A percentile compares a stretch with the other conserved stretches of the same genome.
These are phyloP conservation scores for Colletotrichum magnum DNA, from an alignment of 2,329 filamentous ascomycete genomes.

Conservation along the genomic window DNA sequence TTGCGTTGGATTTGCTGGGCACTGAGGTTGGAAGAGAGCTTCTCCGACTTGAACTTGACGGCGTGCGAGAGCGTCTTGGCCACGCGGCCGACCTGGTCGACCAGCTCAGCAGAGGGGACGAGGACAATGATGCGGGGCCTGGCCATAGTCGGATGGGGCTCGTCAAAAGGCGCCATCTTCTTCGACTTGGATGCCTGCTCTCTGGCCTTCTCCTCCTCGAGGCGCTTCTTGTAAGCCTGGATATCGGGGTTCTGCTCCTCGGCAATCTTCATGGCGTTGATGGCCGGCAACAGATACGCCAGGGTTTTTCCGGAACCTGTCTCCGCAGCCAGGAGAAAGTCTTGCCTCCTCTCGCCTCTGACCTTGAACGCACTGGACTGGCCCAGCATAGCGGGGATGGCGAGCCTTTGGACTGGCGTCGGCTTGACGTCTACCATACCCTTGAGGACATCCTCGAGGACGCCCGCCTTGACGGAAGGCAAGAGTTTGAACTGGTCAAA, in stretches of 20 bases:
- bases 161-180: conserved; percentile 73
- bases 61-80: conserved; percentile 87
- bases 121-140: conserved; percentile 88
- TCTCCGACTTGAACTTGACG: conserved; percentile 87
- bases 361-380: conserved; percentile 58
- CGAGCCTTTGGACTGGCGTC: conserved; percentile 90
- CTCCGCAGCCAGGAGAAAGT: conserved; percentile 91
- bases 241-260: conserved; percentile 74
- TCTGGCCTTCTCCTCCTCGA: conserved; percentile 69
- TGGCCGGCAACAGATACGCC: conserved; percentile 87
- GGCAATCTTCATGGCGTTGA: conserved; percentile 87
- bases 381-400: conserved; percentile 85
- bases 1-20: conserved; percentile 86
- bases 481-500: conserved; percentile 88
- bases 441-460: conserved; percentile 80
- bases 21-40: conserved; percentile 83
- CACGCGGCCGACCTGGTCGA: conserved; percentile 85
- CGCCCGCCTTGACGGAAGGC: conserved; percentile 77
- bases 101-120: conserved; percentile 92
- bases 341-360: conserved; percentile 54
- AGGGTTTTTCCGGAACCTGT: conserved; percentile 98
- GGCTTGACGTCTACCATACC: conserved; percentile 83
- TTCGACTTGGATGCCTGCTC: conserved; percentile 68
- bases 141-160: conserved; percentile 80
- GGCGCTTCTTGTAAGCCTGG: conserved; percentile 69